Conservation (phyloP, 352 stramenopile genomes). For the Blastocystis sp. region DNA sequence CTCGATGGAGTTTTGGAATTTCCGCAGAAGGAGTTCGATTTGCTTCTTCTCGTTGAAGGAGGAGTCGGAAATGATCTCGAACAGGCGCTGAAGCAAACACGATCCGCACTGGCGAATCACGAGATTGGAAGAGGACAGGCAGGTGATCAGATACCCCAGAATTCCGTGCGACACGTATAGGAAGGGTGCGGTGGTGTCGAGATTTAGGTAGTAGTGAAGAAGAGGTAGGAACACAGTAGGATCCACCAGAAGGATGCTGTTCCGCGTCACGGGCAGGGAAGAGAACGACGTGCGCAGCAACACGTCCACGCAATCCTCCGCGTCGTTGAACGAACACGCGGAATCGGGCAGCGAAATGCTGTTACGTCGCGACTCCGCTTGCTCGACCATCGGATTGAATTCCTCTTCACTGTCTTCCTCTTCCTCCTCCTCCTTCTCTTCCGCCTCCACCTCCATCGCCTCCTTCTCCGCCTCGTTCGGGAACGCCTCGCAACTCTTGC, state of each 20-base stretch:
- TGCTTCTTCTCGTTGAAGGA: slow-evolving; percentile 62
- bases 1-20: slow-evolving; percentile 57
- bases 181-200: not conserved
- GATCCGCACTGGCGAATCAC: slow-evolving; percentile 11
- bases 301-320: slow-evolving; percentile 29
- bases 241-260: slow-evolving; percentile 49
- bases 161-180: slow-evolving; percentile 43
- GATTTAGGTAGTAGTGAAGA: slow-evolving; percentile 60
- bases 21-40: slow-evolving; percentile 41
- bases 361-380: not conserved
- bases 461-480: slow-evolving; percentile 38
- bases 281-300: not conserved
- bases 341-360: not conserved
- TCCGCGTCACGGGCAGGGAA: not conserved
- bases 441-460: slow-evolving; percentile 50
- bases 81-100: slow-evolving; percentile 42
- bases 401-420: slow-evolving; percentile 53
- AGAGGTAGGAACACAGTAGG: slow-evolving; percentile 57
- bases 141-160: slow-evolving; percentile 26
- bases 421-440: slow-evolving; percentile 44
- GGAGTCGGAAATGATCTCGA: slow-evolving; percentile 42
- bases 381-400: not conserved
- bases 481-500: slow-evolving; percentile 48
- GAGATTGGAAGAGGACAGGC: slow-evolving; percentile 19
- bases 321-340: slow-evolving; percentile 10